A percentile compares a stretch with the other conserved stretches of the same genome.
These are phyloP conservation scores for Macrophomina tecta DNA, from an alignment of 2,329 filamentous ascomycete species.

Conservation along the genomic window DNA sequence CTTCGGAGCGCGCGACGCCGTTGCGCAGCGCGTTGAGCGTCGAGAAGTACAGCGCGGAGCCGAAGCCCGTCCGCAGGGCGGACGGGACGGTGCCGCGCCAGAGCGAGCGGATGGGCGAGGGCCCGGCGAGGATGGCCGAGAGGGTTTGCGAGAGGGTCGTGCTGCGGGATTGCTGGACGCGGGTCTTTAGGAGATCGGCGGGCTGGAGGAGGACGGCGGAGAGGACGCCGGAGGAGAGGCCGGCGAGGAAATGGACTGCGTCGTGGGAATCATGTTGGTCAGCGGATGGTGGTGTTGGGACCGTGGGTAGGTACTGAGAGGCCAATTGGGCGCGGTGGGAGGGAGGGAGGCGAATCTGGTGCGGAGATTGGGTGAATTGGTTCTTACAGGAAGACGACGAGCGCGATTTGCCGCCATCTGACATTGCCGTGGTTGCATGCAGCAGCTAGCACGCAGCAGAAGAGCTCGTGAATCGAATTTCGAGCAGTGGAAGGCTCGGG, in stretches of 20 bases:
- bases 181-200: conserved; percentile 94
- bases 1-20: conserved; percentile 25
- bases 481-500: background rate
- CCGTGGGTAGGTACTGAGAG: too few species aligned
- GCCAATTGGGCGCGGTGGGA: too few species aligned
- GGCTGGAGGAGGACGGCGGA: conserved; percentile 92
- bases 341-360: background rate
- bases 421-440: conserved; percentile 52
- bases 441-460: conserved; percentile 3
- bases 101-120: conserved; percentile 72
- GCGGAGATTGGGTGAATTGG: background rate
- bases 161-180: conserved; percentile 84
- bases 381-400: conserved; percentile 58
- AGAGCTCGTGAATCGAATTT: background rate
- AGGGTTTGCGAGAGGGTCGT: conserved; percentile 72
- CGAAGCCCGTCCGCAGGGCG: conserved; percentile 90
- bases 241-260: conserved; percentile 80
- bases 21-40: conserved; percentile 84
- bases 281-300: too few species aligned
- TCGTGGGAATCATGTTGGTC: background rate
- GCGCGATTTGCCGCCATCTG: conserved; percentile 56
- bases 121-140: conserved; percentile 70
- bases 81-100: conserved; percentile 95
- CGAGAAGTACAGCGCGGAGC: conserved; percentile 93
- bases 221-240: conserved; percentile 83